Evolutionary conservation across 2,329 filamentous ascomycete genomes (phyloP), one percentile per base, ranked within the genome.

Genomic region (Phyllosticta citrichinensis): DNA sequence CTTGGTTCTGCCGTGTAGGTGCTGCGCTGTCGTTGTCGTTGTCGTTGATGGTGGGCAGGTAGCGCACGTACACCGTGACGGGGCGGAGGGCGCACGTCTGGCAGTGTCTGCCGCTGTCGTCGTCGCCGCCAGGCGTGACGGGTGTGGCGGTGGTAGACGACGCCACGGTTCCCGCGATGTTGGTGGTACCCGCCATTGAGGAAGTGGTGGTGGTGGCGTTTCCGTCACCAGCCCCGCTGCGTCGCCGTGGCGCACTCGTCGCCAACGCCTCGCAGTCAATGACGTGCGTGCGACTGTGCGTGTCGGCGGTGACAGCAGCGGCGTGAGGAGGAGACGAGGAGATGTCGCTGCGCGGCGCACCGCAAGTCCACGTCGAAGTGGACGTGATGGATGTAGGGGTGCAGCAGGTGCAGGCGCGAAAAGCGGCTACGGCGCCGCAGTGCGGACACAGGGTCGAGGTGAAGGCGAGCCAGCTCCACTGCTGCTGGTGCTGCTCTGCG

Each of bases 361-460:
- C 5, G n/a, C 6, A n/a, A 8, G 2, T 47, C 17, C 12, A 47
- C n/a, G 17, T n/a, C 0, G 40, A n/a, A n/a, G 40, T 8, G 40
- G 14, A n/a, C 24, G 25, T 56, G 27, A 30, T 30, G 27, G 27
- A 10, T 10, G 27, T 5, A 10, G 6, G 27, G 27, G 27, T 30
- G 27, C 27, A 30, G 62, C 68, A 73, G 19, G 56, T 55, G 62
- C 72, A 74, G 19, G 61, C 57, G 2, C 52, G 20, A 69, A 69
- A 71, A 1, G 55, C 65, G 24, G 66, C 58, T n/a, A 74, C 65
- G 3, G 62, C 62, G 17, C 71, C 70, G 58, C 71, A 71, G 58
- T 74, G 71, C 65, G 72, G 70, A 58, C 73, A 75, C 65, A 74
- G 68, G 27, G 65, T 60, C 72, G 72, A 75, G 10, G 40, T 52